These are phyloP conservation scores for Amaranthus cruentus DNA, from an alignment of 148 eudicot genomes.

Conservation along the genomic window DNA sequence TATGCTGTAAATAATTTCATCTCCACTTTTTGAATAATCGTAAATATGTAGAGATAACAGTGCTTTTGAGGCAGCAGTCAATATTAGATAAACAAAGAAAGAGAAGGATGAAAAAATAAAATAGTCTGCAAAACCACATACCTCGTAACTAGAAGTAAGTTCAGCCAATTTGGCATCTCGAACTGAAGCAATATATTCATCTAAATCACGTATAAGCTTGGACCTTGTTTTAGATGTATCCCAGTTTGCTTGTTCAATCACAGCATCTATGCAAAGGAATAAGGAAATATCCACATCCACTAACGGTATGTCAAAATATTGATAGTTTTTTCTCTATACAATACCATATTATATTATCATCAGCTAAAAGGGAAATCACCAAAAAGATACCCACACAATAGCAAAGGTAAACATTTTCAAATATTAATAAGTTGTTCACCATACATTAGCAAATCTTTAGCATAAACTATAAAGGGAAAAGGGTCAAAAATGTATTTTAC, in stretches of 20 bases:
- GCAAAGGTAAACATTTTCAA: slow-evolving; percentile 1
- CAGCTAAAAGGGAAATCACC: slow-evolving; percentile 19
- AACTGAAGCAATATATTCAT: slow-evolving; percentile 74
- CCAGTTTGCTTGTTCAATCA: slow-evolving; percentile 77
- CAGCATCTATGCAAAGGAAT: slow-evolving; percentile 45
- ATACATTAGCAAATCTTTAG: not conserved
- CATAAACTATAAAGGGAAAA: not conserved
- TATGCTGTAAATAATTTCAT: not conserved
- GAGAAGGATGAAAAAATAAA: not conserved
- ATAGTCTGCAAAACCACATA: slow-evolving; percentile 23
- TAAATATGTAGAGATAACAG: not conserved
- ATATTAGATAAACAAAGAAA: too few species aligned
- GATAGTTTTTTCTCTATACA: not conserved
- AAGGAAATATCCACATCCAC: not conserved
- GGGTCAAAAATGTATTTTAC: not conserved
- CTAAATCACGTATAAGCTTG: slow-evolving; percentile 75
- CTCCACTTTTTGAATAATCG: not conserved
- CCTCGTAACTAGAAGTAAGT: slow-evolving; percentile 78
- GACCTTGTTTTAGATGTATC: slow-evolving; percentile 74
- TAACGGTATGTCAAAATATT: not conserved
- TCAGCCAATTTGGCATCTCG: slow-evolving; percentile 79
- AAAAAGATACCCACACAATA: slow-evolving; percentile 38
- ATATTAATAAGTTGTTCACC: not conserved
- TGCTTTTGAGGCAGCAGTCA: too few species aligned
- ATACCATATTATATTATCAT: not conserved